Base-by-base conservation (phyloP, 2,329 filamentous ascomycete species). In the Lizonia empirigonia region DNA sequence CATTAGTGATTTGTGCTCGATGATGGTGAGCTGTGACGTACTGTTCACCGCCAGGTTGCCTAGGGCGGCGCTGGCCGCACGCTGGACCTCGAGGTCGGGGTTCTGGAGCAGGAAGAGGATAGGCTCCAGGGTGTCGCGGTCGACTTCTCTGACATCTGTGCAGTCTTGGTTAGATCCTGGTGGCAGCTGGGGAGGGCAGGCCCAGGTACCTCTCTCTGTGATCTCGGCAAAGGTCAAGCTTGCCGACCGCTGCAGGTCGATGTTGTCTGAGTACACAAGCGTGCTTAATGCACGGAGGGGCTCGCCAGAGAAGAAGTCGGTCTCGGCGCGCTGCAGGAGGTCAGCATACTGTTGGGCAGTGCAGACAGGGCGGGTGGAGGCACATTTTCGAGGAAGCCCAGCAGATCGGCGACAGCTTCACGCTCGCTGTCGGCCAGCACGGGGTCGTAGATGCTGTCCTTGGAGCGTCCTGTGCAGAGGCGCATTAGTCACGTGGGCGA, bases 141-240 rank as follows among this genome's bases (percentile, higher is more conserved):
- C 91, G 67, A 99, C 94, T 76, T 97, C 90, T 67, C 93, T 85
- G 54, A 97, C 94, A 88, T 99, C 94, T 97, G 48, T 13, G 96
- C 23, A 33, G 30, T 20, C 26, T 35, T 36, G 24, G 54, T 69
- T 58, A 69, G 64, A 37, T 23, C 37, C 20, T 44, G 44, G 18
- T 23, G 34, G 30, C 49, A 19, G 35, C 15, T 9, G 30, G 36
- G 20, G 32, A 26, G 16, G 49, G 27, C 48, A 22, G 49, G 48
- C 39, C 12, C 24, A 62, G 55, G 66, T 82, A 97, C 94, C 93
- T 90, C 93, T 80, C 77, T 99, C 94, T 30, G 94, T 99, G 63
- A 99, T 99, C 75, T 99, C 94, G 54, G 94, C 94, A 81, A 99
- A 99, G 2, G 94, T 99, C 74, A 99, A 84, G 74, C 93, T 97